Base-by-base conservation (phyloP, 805 yeast genomes). In the Blastobotrys americana region DNA sequence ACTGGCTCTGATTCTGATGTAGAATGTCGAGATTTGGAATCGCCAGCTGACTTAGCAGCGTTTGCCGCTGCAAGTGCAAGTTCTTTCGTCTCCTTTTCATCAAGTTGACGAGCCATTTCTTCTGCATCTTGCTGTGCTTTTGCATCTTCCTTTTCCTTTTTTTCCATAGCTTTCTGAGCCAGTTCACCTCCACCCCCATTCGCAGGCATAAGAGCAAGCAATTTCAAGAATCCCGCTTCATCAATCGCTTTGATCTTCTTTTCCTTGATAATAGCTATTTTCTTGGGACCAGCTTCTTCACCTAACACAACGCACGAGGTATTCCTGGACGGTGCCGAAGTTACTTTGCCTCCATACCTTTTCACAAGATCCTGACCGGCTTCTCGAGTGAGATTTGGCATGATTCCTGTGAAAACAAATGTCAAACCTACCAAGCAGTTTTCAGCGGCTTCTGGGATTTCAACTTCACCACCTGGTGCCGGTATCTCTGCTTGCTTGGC, bases 201-300 rank as follows among this genome's bases (percentile, higher is more conserved):
- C 2, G 80, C 81, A 0, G 98, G 97, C 93, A 90, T 84, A 4
- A 78, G 74, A 18, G 69, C 56, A 38, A 93, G 70, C 51, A 93
- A 69, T 51, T 80, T 78, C 34, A 84, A 64, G 54, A 93, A 88
- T 0, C 97, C 97, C 8, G 76, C 84, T 63, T 93, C 95, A 56
- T 78, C 80, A 48, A 90, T 82, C 34, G 94, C 87, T 63, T 89
- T 89, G 44, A 86, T 77, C 5, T 76, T 73, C 51, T 80, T 68
- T 42, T 78, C 76, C 55, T 77, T 81, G 52, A 94, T 90, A 57
- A 81, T 85, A 55, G 77, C 77, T 36, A 93, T 78, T 63, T 93
- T 93, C n/a, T 87, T 79, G 2, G 97, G 97, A 0, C 98, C 98
- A 2, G 98, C 97, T 53, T 93, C 97, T 42, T 75, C 87, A 5